Evolutionary conservation across 2,329 filamentous ascomycete genomes (phyloP), one percentile per base, ranked within the genome.

Genomic region (Metarhizium anisopliae): DNA sequence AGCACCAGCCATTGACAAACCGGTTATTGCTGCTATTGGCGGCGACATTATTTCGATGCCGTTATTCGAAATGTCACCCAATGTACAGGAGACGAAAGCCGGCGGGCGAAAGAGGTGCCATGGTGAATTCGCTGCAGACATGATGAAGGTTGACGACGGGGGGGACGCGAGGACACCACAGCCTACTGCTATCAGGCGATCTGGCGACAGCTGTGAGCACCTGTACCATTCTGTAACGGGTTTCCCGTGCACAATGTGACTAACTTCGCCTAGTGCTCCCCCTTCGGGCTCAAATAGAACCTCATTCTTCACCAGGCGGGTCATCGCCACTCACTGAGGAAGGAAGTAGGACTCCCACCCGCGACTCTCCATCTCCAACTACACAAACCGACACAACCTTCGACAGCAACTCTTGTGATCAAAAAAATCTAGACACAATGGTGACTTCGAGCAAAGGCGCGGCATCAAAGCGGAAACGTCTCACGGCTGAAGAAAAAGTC

Each of bases 1-100:
- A 20, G 18, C 8, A 8, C 20, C n/a, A 6, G 11, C 42, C 8
- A 11, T 20, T 20, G n/a, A 20, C n/a, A 20, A 16, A 7, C 20
- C 2, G n/a, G 16, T n/a, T 38, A 14, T n/a, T 43, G 32, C 35
- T 38, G 20, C 50, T 30, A 2, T n/a, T 7, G 11, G 36, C 42
- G 51, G 25, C 20, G 25, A 25, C 25, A 30, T 47, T 32, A 53
- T 51, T 56, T 59, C 65, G 58, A 81, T 80, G 78, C 73, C 79
- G 64, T 68, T 81, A 30, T 67, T 72, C 49, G 69, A 73, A 54
- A 70, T 79, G 64, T 76, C 77, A 18, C 66, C 72, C 13, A 80
- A 81, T 58, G 70, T 78, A 35, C 72, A 74, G 63, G 75, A 77
- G 62, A 66, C 71, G 29, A 74, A 78, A 52, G 61, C 66, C 20